phyloP scores from a whole-genome alignment of 768 basidiomycete species.

The Cytidiella melzeri region DNA sequence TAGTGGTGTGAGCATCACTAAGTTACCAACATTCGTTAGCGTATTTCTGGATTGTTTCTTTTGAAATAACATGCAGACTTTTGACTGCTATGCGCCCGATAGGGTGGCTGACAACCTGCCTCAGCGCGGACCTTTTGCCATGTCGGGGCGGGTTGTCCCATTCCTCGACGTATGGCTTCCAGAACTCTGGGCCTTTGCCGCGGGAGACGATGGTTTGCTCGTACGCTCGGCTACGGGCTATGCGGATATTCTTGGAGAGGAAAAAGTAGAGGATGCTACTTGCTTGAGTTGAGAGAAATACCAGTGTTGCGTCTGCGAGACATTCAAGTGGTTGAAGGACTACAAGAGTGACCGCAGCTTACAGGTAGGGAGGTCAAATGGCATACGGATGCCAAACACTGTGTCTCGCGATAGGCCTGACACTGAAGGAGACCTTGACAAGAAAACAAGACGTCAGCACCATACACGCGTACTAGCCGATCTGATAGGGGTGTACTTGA shows the following conservation, averaged over 20 bases:
- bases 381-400: slow-evolving; percentile 57
- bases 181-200: slow-evolving; percentile 78
- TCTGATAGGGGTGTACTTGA: slow-evolving; percentile 38
- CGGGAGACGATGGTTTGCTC: slow-evolving; percentile 80
- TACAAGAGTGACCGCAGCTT: background rate
- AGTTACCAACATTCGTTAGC: slow-evolving; percentile 8
- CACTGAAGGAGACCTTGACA: slow-evolving; percentile 50
- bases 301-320: slow-evolving; percentile 59
- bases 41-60: slow-evolving; percentile 1
- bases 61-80: slow-evolving; percentile 10
- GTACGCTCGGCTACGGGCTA: slow-evolving; percentile 74
- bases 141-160: slow-evolving; percentile 50
- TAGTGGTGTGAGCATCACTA: slow-evolving; percentile 59
- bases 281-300: slow-evolving; percentile 70
- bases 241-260: slow-evolving; percentile 73
- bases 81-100: slow-evolving; percentile 15
- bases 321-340: background rate
- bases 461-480: background rate
- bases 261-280: slow-evolving; percentile 77
- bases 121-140: slow-evolving; percentile 2
- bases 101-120: slow-evolving; percentile 10
- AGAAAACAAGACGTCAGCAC: background rate
- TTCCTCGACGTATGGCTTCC: slow-evolving; percentile 79
- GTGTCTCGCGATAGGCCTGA: slow-evolving; percentile 58
- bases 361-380: slow-evolving; percentile 72